These are phyloP conservation scores for Ceratocystis smalleyi DNA, from an alignment of 2,329 filamentous ascomycete species.

Conservation along the genomic window DNA sequence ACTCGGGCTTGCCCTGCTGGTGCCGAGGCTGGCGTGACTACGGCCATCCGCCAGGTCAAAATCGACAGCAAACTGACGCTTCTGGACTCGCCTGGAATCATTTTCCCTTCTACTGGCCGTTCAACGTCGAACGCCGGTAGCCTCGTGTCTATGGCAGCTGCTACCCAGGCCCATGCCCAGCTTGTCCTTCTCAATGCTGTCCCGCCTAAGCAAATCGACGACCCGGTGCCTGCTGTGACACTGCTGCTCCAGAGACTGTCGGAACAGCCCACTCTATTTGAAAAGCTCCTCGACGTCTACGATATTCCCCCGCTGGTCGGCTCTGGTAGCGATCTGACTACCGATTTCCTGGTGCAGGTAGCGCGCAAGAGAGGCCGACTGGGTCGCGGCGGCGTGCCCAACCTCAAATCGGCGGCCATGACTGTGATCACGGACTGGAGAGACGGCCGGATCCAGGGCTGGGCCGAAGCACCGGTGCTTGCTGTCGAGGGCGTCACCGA, in stretches of 20 bases:
- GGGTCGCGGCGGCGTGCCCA: constrained; percentile 79
- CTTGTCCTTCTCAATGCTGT: constrained; percentile 81
- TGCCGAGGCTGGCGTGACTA: constrained; percentile 85
- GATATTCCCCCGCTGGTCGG: constrained; percentile 63
- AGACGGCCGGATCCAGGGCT: constrained; percentile 85
- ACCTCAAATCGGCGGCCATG: constrained; percentile 74
- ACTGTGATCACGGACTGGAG: constrained; percentile 93
- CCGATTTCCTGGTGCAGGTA: constrained; percentile 86
- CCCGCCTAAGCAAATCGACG: constrained; percentile 84
- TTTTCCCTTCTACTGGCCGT: constrained; percentile 58
- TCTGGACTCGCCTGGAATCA: constrained; percentile 85
- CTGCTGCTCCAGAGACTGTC: constrained; percentile 72
- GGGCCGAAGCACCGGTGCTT: constrained; percentile 62
- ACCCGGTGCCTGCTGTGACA: constrained; percentile 73
- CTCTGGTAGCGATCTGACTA: constrained; percentile 59
- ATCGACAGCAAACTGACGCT: constrained; percentile 88
- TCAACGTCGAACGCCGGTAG: constrained; percentile 25
- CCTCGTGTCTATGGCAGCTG: constrained; percentile 40
- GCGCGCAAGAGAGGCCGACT: constrained; percentile 82
- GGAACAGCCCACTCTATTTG: constrained; percentile 53
- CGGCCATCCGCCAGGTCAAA: constrained; percentile 75
- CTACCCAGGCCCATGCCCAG: constrained; percentile 62
- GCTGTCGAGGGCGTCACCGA: constrained; percentile 31
- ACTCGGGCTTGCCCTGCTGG: constrained; percentile 65
- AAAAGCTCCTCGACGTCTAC: constrained; percentile 71